Conservation (phyloP, 2,329 filamentous ascomycete species). For the Diaporthe batatas region DNA sequence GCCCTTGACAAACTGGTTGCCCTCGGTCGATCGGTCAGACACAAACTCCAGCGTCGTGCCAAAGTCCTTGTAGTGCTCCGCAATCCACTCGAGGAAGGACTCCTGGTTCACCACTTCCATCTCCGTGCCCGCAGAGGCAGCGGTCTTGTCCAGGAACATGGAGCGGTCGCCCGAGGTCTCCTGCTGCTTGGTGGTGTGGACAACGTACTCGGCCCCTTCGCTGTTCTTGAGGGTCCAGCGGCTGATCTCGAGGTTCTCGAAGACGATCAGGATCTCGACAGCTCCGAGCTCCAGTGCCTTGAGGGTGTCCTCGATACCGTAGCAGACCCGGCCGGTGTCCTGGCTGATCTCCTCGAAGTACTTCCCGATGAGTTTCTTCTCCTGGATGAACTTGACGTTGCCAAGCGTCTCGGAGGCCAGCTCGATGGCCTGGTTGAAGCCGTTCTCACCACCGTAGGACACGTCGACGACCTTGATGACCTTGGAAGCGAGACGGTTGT, state of each 20-base stretch:
- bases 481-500: slow-evolving; percentile 89
- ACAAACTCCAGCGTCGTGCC: slow-evolving; percentile 97
- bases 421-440: slow-evolving; percentile 99
- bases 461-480: slow-evolving; percentile 99
- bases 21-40: slow-evolving; percentile 95
- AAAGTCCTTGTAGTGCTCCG: slow-evolving; percentile 98
- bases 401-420: slow-evolving; percentile 93
- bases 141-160: slow-evolving; percentile 91
- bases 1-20: slow-evolving; percentile 99
- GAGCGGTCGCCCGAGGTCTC: slow-evolving; percentile 78
- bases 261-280: slow-evolving; percentile 94
- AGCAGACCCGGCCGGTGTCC: slow-evolving; percentile 96
- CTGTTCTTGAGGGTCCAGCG: slow-evolving; percentile 91
- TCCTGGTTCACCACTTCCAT: slow-evolving; percentile 93
- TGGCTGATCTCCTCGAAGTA: slow-evolving; percentile 99
- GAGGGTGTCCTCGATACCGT: slow-evolving; percentile 96
- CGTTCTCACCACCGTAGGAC: slow-evolving; percentile 98
- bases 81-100: slow-evolving; percentile 99
- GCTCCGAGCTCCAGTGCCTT: slow-evolving; percentile 97
- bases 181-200: slow-evolving; percentile 91
- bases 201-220: slow-evolving; percentile 76
- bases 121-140: slow-evolving; percentile 80
- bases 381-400: slow-evolving; percentile 99
- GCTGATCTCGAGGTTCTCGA: slow-evolving; percentile 95
- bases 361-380: slow-evolving; percentile 99